Conservation (phyloP, 2,329 filamentous ascomycete genomes). For the Verticillium albo-atrum region DNA sequence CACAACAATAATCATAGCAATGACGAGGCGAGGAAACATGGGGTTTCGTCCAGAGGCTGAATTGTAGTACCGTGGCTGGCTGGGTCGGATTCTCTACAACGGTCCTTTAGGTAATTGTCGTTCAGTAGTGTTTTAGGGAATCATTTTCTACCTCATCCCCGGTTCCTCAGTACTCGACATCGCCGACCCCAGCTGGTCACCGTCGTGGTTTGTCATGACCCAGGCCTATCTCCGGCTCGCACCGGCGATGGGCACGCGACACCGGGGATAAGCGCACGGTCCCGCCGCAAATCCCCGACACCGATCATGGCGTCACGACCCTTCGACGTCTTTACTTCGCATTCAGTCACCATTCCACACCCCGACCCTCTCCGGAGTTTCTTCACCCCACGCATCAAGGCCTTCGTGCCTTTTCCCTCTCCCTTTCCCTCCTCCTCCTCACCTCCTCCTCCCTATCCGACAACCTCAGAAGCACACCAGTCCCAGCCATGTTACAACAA, state of each 20-base stretch:
- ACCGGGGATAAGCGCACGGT: neutral
- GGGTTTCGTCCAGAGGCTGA: neutral
- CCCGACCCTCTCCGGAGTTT: neutral
- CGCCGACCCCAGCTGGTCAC: no score
- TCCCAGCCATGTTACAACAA: constrained; percentile 20
- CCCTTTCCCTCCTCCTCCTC: constrained; percentile 3
- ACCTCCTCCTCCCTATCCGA: no score
- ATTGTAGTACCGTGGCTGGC: neutral
- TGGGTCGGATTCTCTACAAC: neutral
- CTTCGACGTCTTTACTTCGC: neutral
- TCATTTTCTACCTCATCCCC: no score
- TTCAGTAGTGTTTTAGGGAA: neutral
- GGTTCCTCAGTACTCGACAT: no score
- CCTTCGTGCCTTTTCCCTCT: neutral
- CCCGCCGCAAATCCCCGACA: neutral
- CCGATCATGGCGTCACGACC: neutral
- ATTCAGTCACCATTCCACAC: neutral
- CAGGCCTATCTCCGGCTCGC: neutral
- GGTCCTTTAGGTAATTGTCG: neutral
- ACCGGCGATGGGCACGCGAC: neutral
- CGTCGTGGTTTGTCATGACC: no score
- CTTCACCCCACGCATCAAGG: neutral
- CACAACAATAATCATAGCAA: neutral
- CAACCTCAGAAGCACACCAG: constrained; percentile 6
- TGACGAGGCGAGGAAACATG: neutral